A percentile compares a stretch with the other conserved stretches of the same genome.
Evolutionary conservation across 2,329 filamentous ascomycete species (phyloP).

Genomic region (Alternaria burnsii): DNA sequence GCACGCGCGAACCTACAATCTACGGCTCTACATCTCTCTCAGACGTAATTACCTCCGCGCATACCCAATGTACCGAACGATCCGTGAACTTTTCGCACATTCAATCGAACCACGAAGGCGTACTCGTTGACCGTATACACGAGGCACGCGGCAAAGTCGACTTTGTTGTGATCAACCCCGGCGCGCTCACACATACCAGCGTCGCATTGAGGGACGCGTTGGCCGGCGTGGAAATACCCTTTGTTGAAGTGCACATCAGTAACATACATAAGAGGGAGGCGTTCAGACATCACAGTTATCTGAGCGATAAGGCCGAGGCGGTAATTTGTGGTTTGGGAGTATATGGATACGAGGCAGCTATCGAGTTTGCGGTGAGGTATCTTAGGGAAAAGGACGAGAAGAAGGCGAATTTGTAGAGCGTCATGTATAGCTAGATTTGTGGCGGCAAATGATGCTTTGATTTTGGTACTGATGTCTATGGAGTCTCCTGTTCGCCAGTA

Average conservation of each 20-base stretch:
- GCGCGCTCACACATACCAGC: constrained; percentile 77
- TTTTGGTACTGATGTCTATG: neutral
- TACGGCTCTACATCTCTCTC: constrained; percentile 75
- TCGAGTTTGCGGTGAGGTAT: constrained; percentile 52
- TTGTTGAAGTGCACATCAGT: constrained; percentile 79
- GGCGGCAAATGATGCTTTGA: neutral
- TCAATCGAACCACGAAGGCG: constrained; percentile 82
- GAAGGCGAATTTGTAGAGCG: neutral
- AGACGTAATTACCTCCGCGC: constrained; percentile 64
- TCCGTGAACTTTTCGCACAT: constrained; percentile 65
- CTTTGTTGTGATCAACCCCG: constrained; percentile 78
- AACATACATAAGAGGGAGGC: constrained; percentile 77
- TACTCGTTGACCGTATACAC: constrained; percentile 77
- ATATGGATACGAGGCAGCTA: constrained; percentile 58
- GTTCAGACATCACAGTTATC: constrained; percentile 74
- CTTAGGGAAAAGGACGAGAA: constrained; percentile 19
- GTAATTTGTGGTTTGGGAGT: constrained; percentile 73
- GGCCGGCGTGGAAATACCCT: constrained; percentile 72
- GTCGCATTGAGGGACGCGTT: constrained; percentile 80
- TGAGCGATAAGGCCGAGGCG: constrained; percentile 78
- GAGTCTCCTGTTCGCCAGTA: neutral
- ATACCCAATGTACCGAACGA: constrained; percentile 60
- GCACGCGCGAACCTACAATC: constrained; percentile 75
- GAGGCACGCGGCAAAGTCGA: constrained; percentile 67
- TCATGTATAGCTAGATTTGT: neutral